Base-by-base conservation (phyloP, 305 asterid genomes). In the Lippia alba region DNA sequence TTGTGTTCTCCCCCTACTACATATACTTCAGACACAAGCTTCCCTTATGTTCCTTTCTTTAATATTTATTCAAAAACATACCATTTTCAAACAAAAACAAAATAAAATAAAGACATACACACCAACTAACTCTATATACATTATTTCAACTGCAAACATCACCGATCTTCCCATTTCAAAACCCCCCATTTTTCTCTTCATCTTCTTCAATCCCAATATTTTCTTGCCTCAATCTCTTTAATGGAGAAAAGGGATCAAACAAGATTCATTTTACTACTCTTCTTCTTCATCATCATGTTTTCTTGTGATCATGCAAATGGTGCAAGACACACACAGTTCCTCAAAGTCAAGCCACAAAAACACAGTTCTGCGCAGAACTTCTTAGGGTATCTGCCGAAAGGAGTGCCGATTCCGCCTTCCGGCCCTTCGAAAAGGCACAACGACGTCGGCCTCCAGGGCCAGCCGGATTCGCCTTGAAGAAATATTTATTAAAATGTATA, bases 351-450 rank as follows among this genome's bases (percentile, higher is more conserved):
- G 74, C 76, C 84, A 20, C 74, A 54, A 56, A 49, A n/a, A 8
- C 70, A 45, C 3, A 45, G 41, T 12, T 46, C 74, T 48, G 67
- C 80, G 11, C 40, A 57, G n/a, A 68, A 34, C 18, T 67, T 85
- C 61, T 69, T 53, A 9, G 91, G 85, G 30, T 85, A 50, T 48
- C 63, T 88, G 81, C 96, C 97, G 0, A 88, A 88, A 80, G 94
- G 90, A 72, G 64, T 78, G 12, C 94, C 96, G 0, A 65, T 82
- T 18, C 97, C 96, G 19, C 96, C 96, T 40, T 88, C 96, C 5
- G 90, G 79, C 41, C 96, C 97, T 50, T 90, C 97, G 4, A 16
- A n/a, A 7, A 67, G 88, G 77, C 93, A 86, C 83, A 88, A 90
- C 40, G 76, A 39, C 70, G 74, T 86, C 61, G 89, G 95, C 39